Evolutionary conservation across 495 filamentous ascomycete genomes (phyloP).

Genomic region (Entonaema liquescens): DNA sequence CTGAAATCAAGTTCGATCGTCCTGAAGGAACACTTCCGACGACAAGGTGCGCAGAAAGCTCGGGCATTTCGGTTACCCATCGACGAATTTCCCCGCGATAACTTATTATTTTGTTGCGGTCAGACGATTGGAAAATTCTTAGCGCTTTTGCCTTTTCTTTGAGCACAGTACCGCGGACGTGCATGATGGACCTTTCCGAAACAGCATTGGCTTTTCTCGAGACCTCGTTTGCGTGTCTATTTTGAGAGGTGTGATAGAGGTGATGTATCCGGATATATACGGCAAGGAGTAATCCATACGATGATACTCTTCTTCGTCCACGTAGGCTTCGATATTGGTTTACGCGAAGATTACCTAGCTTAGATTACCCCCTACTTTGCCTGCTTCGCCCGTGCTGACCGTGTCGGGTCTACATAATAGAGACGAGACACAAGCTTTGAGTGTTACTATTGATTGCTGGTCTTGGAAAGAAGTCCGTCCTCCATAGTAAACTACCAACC

Average conservation of each 20-base stretch:
- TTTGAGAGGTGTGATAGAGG: slow-evolving; percentile 21
- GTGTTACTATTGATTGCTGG: slow-evolving; percentile 9
- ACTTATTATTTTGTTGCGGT: neutral
- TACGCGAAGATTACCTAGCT: slow-evolving; percentile 19
- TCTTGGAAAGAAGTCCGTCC: slow-evolving; percentile 34
- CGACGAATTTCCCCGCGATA: slow-evolving; percentile 12
- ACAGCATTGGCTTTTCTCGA: slow-evolving; percentile 19
- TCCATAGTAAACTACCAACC: slow-evolving; percentile 23
- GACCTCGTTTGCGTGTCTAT: slow-evolving; percentile 24
- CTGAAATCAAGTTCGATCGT: slow-evolving; percentile 28
- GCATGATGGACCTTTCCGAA: slow-evolving; percentile 20
- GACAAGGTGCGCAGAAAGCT: slow-evolving; percentile 20
- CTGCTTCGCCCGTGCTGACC: slow-evolving; percentile 19
- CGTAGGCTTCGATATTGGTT: slow-evolving; percentile 28
- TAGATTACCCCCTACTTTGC: slow-evolving; percentile 20
- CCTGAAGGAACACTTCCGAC: slow-evolving; percentile 13
- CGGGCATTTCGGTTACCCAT: slow-evolving; percentile 29
- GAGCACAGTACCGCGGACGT: slow-evolving; percentile 12
- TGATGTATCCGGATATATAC: slow-evolving; percentile 28
- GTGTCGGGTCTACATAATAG: slow-evolving; percentile 3
- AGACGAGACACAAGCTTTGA: neutral
- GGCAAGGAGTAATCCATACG: slow-evolving; percentile 16
- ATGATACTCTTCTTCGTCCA: slow-evolving; percentile 8
- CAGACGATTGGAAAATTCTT: slow-evolving; percentile 15
- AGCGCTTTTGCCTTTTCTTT: neutral